A percentile compares a stretch with the other conserved stretches of the same genome.
Conservation (phyloP, 805 yeast genomes). For the Pichia phayaonensis region DNA sequence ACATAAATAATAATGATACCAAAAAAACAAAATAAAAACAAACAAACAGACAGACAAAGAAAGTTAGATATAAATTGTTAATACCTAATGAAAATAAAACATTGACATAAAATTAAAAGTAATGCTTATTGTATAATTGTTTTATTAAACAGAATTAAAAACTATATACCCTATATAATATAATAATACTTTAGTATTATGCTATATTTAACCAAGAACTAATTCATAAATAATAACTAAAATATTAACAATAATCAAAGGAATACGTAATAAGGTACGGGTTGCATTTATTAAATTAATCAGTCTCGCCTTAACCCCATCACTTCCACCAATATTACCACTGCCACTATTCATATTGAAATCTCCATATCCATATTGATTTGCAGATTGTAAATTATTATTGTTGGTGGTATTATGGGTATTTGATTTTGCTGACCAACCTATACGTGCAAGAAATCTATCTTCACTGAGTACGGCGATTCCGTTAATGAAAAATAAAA, state of each 20-base stretch:
- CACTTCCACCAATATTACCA: slow-evolving; percentile 12
- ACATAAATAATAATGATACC: not conserved
- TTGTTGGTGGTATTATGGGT: slow-evolving; percentile 12
- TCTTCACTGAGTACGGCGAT: slow-evolving; percentile 56
- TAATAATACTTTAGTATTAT: not conserved
- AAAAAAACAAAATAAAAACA: not conserved
- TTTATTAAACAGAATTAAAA: not conserved
- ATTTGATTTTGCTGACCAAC: slow-evolving; percentile 34
- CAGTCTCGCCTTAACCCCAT: slow-evolving; percentile 36
- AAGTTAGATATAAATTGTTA: not conserved
- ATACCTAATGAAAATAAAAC: not conserved
- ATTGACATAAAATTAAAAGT: not conserved
- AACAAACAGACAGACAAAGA: not conserved
- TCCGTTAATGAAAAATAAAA: slow-evolving; percentile 46
- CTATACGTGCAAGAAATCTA: slow-evolving; percentile 44
- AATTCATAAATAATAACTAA: slow-evolving; percentile 46
- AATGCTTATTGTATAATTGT: slow-evolving; percentile 2
- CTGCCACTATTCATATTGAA: slow-evolving; percentile 9
- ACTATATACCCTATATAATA: not conserved
- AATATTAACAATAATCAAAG: slow-evolving; percentile 44
- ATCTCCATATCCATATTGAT: slow-evolving; percentile 9
- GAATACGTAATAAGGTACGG: slow-evolving; percentile 49
- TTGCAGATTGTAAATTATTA: not conserved
- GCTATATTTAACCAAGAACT: slow-evolving; percentile 35
- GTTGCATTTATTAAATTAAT: slow-evolving; percentile 52